A percentile compares a stretch with the other conserved stretches of the same genome.
Conservation (phyloP, 2,329 filamentous ascomycete genomes). For the Diatrype stigma region DNA sequence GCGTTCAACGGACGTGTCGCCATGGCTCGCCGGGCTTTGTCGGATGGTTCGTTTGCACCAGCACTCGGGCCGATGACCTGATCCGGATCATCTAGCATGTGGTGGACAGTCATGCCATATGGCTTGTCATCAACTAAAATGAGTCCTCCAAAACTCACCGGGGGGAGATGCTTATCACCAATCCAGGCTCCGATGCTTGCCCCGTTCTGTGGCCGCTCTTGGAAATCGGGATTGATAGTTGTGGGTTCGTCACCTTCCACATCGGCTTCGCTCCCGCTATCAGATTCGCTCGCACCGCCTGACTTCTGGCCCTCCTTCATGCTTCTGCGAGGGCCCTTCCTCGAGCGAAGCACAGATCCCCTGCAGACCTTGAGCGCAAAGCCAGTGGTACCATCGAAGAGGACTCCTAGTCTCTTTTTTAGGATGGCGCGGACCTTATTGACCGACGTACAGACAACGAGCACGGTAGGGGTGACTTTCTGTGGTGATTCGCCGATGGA, state of each 20-base stretch:
- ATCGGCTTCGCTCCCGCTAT: conserved; percentile 30
- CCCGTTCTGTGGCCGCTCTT: conserved; percentile 74
- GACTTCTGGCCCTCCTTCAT: conserved; percentile 29
- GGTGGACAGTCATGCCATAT: conserved; percentile 94
- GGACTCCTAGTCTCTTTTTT: conserved; percentile 59
- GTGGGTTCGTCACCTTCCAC: conserved; percentile 27
- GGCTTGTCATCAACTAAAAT: conserved; percentile 79
- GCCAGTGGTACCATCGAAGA: conserved; percentile 59
- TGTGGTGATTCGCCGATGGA: conserved; percentile 66
- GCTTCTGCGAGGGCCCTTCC: conserved; percentile 37
- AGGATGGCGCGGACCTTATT: conserved; percentile 68
- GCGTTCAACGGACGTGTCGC: conserved; percentile 17
- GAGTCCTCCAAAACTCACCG: conserved; percentile 86
- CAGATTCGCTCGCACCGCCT: conserved; percentile 30
- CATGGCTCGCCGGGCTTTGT: conserved; percentile 13
- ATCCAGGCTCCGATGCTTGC: conserved; percentile 92
- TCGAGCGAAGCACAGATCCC: conserved; percentile 62
- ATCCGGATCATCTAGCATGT: conserved; percentile 79
- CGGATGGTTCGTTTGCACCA: conserved; percentile 5
- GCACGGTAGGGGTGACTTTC: conserved; percentile 65
- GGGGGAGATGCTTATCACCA: conserved; percentile 78
- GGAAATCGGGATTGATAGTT: conserved; percentile 69
- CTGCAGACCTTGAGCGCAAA: conserved; percentile 69
- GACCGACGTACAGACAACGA: conserved; percentile 74
- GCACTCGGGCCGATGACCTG: conserved; percentile 17